These are phyloP conservation scores for Colletotrichum brevisporum DNA, from an alignment of 2,329 filamentous ascomycete species.

Conservation along the genomic window DNA sequence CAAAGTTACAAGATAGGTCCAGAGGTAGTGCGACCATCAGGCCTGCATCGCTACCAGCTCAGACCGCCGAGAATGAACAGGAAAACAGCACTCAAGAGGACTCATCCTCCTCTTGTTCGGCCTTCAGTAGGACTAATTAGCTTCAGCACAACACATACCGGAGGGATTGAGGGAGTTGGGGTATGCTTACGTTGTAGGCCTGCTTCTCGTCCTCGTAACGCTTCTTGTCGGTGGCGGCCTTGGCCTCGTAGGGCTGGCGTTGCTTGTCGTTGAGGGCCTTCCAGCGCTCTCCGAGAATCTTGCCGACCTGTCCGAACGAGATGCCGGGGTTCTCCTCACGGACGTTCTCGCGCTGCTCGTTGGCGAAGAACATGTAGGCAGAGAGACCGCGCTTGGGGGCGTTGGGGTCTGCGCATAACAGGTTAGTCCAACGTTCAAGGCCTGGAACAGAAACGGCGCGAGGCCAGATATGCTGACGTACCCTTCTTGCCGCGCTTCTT, in stretches of 20 bases:
- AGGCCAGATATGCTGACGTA: slow-evolving; percentile 51
- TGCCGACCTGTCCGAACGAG: slow-evolving; percentile 97
- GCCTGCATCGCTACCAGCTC: slow-evolving; percentile 23
- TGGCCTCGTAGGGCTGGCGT: slow-evolving; percentile 93
- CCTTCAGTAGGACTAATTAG: slow-evolving; percentile 59
- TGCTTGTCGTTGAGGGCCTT: slow-evolving; percentile 96
- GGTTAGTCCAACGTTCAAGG: slow-evolving; percentile 28
- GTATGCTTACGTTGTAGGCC: slow-evolving; percentile 83
- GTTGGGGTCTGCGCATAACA: slow-evolving; percentile 80
- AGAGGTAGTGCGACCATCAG: not conserved
- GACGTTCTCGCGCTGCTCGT: slow-evolving; percentile 98
- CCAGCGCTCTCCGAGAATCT: slow-evolving; percentile 98
- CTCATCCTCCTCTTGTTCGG: slow-evolving; percentile 70
- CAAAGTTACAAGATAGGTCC: slow-evolving; percentile 43
- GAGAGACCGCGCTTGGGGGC: slow-evolving; percentile 99
- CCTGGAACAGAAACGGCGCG: too few relatives aligned
- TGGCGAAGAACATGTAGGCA: slow-evolving; percentile 99
- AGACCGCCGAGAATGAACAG: slow-evolving; percentile 30
- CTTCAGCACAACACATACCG: slow-evolving; percentile 32
- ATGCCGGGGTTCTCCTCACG: slow-evolving; percentile 98
- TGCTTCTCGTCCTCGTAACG: slow-evolving; percentile 99
- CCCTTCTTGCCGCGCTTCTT: slow-evolving; percentile 74
- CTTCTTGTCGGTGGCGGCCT: slow-evolving; percentile 98
- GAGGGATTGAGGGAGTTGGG: not conserved
- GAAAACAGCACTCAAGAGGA: slow-evolving; percentile 53